Base-by-base conservation (phyloP, 805 yeast species). In the Barnettozyma vustinii region DNA sequence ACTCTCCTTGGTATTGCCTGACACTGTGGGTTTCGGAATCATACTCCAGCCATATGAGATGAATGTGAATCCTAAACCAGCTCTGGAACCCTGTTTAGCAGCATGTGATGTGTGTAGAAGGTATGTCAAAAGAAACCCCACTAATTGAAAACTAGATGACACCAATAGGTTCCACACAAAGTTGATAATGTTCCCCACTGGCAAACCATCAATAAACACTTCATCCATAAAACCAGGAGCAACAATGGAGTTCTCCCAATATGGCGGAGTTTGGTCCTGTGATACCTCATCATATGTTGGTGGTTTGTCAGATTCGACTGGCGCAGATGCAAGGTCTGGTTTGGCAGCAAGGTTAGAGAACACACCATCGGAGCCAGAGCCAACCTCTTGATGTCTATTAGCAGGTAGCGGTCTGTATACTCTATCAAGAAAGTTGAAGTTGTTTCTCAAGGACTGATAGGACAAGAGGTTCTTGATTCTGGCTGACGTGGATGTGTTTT, bases 231-330 rank as follows among this genome's bases (percentile, higher is more conserved):
- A 71, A 9, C 84, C 89, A 5, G 96, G 87, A 5, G 88, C 79
- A 62, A 90, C 75, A 39, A 88, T 81, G 0, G 94, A 80, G 8
- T 91, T 80, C 66, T 94, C 99, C 96, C 97, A 94, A 67, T 94
- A 94, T 37, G 96, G 96, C 0, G 99, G 99, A 0, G 95, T 81
- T 15, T 94, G 79, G 63, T 94, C 99, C 3, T 89, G 85, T 0
- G 96, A 88, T 0, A 96, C 98, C 62, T 91, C 98, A 49, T 88
- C 97, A 67, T 94, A 94, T 0, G 96, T 75, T 3, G 98, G 98
- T 19, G 87, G 84, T 30, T 71, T 71, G 51, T 84, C 91, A 10
- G 71, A 66, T 8, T 63, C 65, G 9, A 52, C 55, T 9, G 59
- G 55, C 20, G 57, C 54, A 1, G 61, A 47, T 5, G 32, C 32